These are phyloP conservation scores for Neonectria ditissima DNA, from an alignment of 2,329 filamentous ascomycete species.

Conservation along the genomic window DNA sequence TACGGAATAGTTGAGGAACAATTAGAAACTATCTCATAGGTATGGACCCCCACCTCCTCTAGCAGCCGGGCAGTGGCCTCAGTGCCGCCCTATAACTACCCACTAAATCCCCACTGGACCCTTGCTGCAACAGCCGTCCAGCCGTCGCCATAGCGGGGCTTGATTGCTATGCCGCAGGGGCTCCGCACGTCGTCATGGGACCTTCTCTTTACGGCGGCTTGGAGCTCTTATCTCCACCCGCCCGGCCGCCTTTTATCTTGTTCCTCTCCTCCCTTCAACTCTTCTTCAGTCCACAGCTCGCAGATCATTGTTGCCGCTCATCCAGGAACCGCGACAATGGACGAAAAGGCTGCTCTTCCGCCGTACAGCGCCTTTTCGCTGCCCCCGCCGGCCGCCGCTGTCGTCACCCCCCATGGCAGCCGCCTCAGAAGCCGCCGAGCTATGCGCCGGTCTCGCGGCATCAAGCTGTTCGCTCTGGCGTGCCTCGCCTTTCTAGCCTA, in stretches of 20 bases:
- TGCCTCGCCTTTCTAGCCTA: constrained; percentile 65
- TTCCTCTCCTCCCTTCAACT: constrained; percentile 14
- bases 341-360: constrained; percentile 59
- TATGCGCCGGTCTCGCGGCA: constrained; percentile 57
- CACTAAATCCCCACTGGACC: constrained; percentile 8
- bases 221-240: constrained; percentile 34
- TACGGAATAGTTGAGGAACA: no score
- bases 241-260: constrained; percentile 10
- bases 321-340: constrained; percentile 38
- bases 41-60: no score
- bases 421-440: constrained; percentile 42
- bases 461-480: constrained; percentile 58
- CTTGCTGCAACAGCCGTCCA: constrained; percentile 10
- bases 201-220: constrained; percentile 20
- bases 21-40: no score
- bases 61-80: no score
- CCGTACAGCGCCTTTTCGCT: constrained; percentile 55
- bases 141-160: constrained; percentile 36
- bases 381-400: constrained; percentile 35
- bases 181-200: constrained; percentile 11
- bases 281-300: neutral
- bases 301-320: constrained; percentile 10
- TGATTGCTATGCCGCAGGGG: constrained; percentile 30
- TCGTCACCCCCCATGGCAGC: constrained; percentile 18
- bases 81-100: neutral